A percentile compares a stretch with the other conserved stretches of the same genome.
phyloP scores from a whole-genome alignment of 2,329 filamentous ascomycete species.

The Ascochyta fabae region DNA sequence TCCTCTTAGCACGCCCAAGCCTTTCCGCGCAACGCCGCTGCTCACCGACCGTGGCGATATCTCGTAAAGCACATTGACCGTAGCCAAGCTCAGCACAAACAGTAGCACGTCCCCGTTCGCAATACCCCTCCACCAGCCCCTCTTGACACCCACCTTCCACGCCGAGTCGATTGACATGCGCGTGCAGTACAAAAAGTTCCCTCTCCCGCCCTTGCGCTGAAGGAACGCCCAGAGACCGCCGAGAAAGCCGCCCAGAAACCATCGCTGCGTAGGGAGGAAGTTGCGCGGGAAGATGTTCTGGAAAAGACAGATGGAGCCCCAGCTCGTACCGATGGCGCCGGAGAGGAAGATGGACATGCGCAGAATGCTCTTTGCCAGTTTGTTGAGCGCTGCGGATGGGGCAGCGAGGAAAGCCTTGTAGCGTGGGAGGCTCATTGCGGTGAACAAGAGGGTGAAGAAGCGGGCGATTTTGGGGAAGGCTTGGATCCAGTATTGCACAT shows the following conservation, averaged over 20 bases:
- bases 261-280: constrained; percentile 80
- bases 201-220: constrained; percentile 63
- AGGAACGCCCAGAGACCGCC: constrained; percentile 86
- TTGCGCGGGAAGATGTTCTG: constrained; percentile 77
- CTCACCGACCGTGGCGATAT: constrained; percentile 70
- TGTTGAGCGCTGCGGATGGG: constrained; percentile 71
- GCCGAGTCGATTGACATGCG: constrained; percentile 80
- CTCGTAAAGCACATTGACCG: constrained; percentile 81
- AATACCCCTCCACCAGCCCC: constrained; percentile 83
- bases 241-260: constrained; percentile 86
- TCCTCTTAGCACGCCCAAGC: constrained; percentile 74
- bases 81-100: constrained; percentile 78
- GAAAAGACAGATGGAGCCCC: constrained; percentile 90
- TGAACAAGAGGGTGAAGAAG: constrained; percentile 77
- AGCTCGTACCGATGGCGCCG: constrained; percentile 82
- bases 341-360: constrained; percentile 79
- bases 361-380: constrained; percentile 71
- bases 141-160: constrained; percentile 95
- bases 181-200: constrained; percentile 79
- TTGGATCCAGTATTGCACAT: constrained; percentile 83
- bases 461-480: constrained; percentile 81
- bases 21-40: constrained; percentile 72
- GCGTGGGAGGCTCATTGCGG: constrained; percentile 71
- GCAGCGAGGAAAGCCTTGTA: constrained; percentile 72
- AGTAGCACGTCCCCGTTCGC: constrained; percentile 83